Evolutionary conservation across 805 yeast species (phyloP).

Genomic region (Candida awuae): DNA sequence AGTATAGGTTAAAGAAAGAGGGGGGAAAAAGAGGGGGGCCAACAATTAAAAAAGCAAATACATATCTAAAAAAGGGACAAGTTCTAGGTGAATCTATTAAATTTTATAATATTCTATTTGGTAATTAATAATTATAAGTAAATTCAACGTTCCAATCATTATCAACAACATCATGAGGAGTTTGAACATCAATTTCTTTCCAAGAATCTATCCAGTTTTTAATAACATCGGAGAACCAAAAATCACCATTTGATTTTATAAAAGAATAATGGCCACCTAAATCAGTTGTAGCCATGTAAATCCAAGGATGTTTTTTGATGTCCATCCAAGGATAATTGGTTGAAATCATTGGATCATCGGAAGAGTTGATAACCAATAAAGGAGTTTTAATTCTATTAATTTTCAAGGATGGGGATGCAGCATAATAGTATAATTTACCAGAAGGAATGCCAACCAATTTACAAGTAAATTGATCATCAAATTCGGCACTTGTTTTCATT

Average conservation of each 20-base stretch:
- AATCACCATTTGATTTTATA: conserved; percentile 34
- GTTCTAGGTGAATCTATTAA: no score
- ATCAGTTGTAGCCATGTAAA: conserved; percentile 48
- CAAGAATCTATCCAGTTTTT: conserved; percentile 34
- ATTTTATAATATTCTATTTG: no score
- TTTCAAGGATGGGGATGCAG: conserved; percentile 54
- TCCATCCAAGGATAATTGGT: conserved; percentile 45
- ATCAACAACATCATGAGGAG: conserved; percentile 13
- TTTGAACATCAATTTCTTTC: conserved; percentile 15
- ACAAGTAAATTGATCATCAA: conserved; percentile 57
- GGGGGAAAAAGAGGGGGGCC: no score
- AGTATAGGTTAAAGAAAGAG: no score
- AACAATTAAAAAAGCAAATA: no score
- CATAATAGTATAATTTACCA: conserved; percentile 56
- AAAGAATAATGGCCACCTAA: conserved; percentile 68
- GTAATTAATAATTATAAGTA: no score
- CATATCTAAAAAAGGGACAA: no score
- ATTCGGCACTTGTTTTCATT: conserved; percentile 40
- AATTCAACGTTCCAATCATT: conserved; percentile 14
- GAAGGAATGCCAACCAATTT: conserved; percentile 54
- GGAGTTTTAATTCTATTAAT: conserved; percentile 54
- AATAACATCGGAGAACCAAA: conserved; percentile 41
- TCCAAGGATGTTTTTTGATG: conserved; percentile 47
- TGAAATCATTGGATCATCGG: conserved; percentile 62
- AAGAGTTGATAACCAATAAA: conserved; percentile 47